A percentile compares a stretch with the other conserved stretches of the same genome.
Evolutionary conservation across 768 basidiomycete species (phyloP).

Genomic region (Mycena vitilis): DNA sequence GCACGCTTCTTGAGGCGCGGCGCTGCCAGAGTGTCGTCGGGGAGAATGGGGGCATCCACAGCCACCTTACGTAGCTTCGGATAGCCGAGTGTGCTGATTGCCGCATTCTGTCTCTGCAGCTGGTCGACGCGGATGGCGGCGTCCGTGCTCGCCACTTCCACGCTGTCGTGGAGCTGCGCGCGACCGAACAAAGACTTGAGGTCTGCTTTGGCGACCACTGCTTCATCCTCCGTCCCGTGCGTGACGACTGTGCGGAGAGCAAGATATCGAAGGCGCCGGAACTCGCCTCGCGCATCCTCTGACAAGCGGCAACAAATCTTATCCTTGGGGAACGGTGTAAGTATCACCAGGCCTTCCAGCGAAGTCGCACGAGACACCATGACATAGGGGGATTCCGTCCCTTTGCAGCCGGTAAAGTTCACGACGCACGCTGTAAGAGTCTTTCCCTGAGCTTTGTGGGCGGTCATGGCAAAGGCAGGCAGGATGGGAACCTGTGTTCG

Average conservation of each 20-base stretch:
- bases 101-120: no score
- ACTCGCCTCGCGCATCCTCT: neutral
- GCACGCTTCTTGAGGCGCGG: no score
- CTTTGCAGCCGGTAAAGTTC: neutral
- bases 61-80: no score
- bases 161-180: no score
- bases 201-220: no score
- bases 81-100: no score
- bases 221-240: neutral
- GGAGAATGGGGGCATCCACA: no score
- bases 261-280: neutral
- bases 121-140: no score
- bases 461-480: slow-evolving; percentile 8
- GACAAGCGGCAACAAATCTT: neutral
- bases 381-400: neutral
- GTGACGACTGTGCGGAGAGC: neutral
- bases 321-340: neutral
- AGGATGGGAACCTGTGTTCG: slow-evolving; percentile 20
- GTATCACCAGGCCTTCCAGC: neutral
- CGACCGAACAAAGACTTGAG: no score
- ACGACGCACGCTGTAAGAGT: neutral
- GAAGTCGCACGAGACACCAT: neutral
- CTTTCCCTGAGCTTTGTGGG: slow-evolving; percentile 2
- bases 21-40: no score
- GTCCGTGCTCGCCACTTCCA: no score